Evolutionary conservation across 2,329 filamentous ascomycete genomes (phyloP), one percentile per base, ranked within the genome.

Genomic region (Cordyceps farinosa): DNA sequence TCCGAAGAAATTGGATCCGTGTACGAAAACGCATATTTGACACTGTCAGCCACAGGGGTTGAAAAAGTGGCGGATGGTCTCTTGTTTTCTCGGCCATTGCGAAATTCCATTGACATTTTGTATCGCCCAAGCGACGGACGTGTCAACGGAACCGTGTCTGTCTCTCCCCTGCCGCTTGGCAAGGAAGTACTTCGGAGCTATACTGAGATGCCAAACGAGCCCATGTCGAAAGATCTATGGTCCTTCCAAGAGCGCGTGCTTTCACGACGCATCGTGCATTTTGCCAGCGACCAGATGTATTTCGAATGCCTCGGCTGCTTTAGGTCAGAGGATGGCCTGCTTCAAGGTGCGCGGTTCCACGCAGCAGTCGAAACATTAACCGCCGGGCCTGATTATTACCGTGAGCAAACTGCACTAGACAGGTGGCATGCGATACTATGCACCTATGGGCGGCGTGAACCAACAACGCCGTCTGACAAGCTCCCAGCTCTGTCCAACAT

Each of bases 211-310:
- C 5, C 13, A 17, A n/a, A 58, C 2, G 53, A 63, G 44, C 61
- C 61, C 13, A 40, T 58, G 1, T 63, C 44, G 11, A 51, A 45
- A n/a, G 47, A 44, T 22, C 5, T 63, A 17, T 63, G 61, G 61
- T 50, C 53, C 30, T 63, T 63, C 29, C 61, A 63, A 30, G 61
- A 63, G 36, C 61, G 61, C 8, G 61, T 63, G 15, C 38, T 63
- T 36, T 63, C 61, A 38, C 44, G 29, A n/a, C 44, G 54, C 9
- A 34, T 56, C 10, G 45, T 63, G 11, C 61, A 63, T 47, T 63
- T 63, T 57, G 61, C 61, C 8, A 44, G 44, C 22, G 61, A 63
- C 22, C 61, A 63, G 34, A 32, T 63, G 4, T 63, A 58, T 38
- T 56, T 58, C 15, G 61, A 63, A 47, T 50, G 44, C n/a, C 13